These are phyloP conservation scores for Mycosphaerella arachidis DNA, from an alignment of 2,329 filamentous ascomycete species.

Conservation along the genomic window DNA sequence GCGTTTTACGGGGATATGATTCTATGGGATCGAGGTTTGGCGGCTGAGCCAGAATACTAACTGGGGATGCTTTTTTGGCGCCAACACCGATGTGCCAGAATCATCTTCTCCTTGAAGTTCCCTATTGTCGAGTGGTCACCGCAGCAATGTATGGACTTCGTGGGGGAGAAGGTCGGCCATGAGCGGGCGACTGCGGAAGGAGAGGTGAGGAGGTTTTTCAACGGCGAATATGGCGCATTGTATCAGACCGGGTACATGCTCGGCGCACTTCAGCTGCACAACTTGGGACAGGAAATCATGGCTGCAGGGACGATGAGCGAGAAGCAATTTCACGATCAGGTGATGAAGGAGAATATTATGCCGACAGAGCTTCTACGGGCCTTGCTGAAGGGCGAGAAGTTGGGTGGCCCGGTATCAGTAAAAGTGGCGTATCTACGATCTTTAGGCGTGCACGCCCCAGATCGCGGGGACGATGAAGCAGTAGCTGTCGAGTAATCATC, in stretches of 20 bases:
- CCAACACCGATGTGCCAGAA: constrained; percentile 58
- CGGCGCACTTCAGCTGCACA: constrained; percentile 54
- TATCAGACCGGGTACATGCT: constrained; percentile 60
- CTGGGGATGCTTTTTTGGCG: constrained; percentile 60
- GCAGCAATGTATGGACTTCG: constrained; percentile 53
- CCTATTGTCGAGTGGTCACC: constrained; percentile 54
- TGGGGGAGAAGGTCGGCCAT: constrained; percentile 55
- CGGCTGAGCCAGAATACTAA: constrained; percentile 47
- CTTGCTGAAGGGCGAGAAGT: constrained; percentile 40
- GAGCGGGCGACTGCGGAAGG: constrained; percentile 57
- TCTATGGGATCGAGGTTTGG: constrained; percentile 53
- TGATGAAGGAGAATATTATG: constrained; percentile 51
- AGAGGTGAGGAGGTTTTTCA: constrained; percentile 55
- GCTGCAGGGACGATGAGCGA: constrained; percentile 40
- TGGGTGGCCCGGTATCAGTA: constrained; percentile 28
- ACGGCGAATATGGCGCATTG: constrained; percentile 53
- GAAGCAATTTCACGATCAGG: constrained; percentile 53
- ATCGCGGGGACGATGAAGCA: background rate
- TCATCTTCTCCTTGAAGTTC: constrained; percentile 55
- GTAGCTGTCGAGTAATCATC: background rate
- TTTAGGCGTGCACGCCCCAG: background rate
- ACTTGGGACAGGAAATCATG: constrained; percentile 49
- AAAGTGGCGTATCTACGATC: constrained; percentile 13
- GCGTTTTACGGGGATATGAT: constrained; percentile 60
- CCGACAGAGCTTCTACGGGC: constrained; percentile 53